Conservation (phyloP, 208 protist genomes). For the Trypanosoma mega region DNA sequence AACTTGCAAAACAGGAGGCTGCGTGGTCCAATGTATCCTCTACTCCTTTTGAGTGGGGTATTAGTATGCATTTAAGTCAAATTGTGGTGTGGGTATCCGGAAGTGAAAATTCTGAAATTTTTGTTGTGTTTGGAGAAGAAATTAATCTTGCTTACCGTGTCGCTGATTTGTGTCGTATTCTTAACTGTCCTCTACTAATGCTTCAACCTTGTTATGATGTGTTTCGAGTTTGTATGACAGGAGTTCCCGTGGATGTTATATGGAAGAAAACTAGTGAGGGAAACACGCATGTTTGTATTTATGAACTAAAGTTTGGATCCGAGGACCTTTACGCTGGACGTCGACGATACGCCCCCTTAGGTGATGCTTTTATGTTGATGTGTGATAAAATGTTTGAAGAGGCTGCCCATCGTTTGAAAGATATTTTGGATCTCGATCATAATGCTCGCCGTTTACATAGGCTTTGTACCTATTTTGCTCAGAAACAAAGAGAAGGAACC, state of each 20-base stretch:
- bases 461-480: constrained; percentile 17
- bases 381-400: constrained; percentile 25
- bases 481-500: constrained; percentile 8
- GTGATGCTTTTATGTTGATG: constrained; percentile 19
- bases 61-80: constrained; percentile 29
- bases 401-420: constrained; percentile 3
- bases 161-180: constrained; percentile 25
- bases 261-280: constrained; percentile 4
- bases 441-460: constrained; percentile 14
- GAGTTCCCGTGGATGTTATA: constrained; percentile 30
- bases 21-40: not conserved
- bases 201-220: constrained; percentile 28
- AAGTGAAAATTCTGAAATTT: not conserved
- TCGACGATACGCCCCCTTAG: constrained; percentile 12
- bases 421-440: constrained; percentile 16
- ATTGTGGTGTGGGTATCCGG: constrained; percentile 20
- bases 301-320: constrained; percentile 11
- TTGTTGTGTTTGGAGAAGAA: constrained; percentile 26
- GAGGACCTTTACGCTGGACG: constrained; percentile 8
- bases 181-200: constrained; percentile 30
- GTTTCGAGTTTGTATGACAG: constrained; percentile 20
- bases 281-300: constrained; percentile 15
- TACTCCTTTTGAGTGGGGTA: constrained; percentile 32
- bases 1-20: constrained; percentile 15
- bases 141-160: constrained; percentile 32